Evolutionary conservation across 305 asterid species (phyloP), one percentile per base, ranked within the genome.

Genomic region (Nicotiana rustica): DNA sequence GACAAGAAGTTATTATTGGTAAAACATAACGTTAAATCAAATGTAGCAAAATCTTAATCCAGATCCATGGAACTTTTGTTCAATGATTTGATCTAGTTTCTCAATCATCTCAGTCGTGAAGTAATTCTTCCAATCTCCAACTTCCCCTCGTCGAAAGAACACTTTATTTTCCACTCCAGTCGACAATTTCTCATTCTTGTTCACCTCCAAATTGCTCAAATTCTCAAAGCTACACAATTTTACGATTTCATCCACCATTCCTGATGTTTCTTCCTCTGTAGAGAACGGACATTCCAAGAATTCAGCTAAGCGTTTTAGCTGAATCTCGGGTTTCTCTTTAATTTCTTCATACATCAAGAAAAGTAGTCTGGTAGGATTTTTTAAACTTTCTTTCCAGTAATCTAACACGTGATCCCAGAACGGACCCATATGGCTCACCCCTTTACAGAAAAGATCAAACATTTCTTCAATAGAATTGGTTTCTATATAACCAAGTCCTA

Each of bases 281-380:
- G 10, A 13, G 2, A 15, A 4, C 18, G 91, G 89, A 57, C 49
- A 31, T 31, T 31, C 33, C 33, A 31, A 31, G 33, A 31, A 31
- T 31, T 31, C 33, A 31, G 4, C 33, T 31, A 31, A 31, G 33
- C 33, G 3, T 31, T 31, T 25, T 31, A 31, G 33, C 33, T 31
- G 38, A 31, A 81, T 61, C 17, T 64, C 18, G 1, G 81, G 38
- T 33, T 88, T 60, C 21, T 83, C 86, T 80, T 82, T 87, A 86
- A 88, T 79, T 3, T 90, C 91, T 85, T 90, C 93, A 10, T 88
- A 90, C 84, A 77, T 88, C 44, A 90, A 29, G 75, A 90, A 86
- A 79, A 90, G 25, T 29, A 88, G 89, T 60, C 86, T 88, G 10
- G 82, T 15, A 31, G 82, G 82, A 0, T 62, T 82, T 56, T 76